Evolutionary conservation across 2,329 filamentous ascomycete species (phyloP).

Genomic region (Aspergillus candidus): DNA sequence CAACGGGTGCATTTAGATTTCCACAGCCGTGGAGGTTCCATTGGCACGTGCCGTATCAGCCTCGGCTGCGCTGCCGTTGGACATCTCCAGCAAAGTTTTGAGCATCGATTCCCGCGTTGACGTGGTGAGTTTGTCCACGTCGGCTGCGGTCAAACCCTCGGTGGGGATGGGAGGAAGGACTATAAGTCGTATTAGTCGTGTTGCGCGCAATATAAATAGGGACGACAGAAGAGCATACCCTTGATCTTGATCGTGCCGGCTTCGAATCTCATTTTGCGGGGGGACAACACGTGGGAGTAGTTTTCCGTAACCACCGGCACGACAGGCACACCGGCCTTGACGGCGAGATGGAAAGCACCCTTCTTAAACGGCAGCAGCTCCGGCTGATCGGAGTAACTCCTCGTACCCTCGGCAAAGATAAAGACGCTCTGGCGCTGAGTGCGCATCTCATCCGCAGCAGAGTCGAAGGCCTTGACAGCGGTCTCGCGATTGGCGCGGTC

Average conservation of each 20-base stretch:
- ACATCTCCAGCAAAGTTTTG: constrained; percentile 46
- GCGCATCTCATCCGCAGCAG: constrained; percentile 74
- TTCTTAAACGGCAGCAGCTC: constrained; percentile 95
- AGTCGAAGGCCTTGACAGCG: constrained; percentile 77
- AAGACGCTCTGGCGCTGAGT: constrained; percentile 56
- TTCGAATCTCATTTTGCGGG: constrained; percentile 60
- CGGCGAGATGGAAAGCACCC: constrained; percentile 91
- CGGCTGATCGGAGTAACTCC: constrained; percentile 79
- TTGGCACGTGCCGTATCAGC: constrained; percentile 16
- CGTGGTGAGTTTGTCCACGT: constrained; percentile 68
- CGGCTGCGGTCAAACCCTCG: constrained; percentile 61
- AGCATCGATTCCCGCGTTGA: constrained; percentile 71
- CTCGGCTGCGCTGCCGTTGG: constrained; percentile 19
- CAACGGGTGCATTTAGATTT: constrained; percentile 24
- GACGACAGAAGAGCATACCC: constrained; percentile 44
- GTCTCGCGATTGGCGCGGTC: constrained; percentile 79
- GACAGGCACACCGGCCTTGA: constrained; percentile 89
- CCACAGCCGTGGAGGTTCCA: constrained; percentile 28
- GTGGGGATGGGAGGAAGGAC: constrained; percentile 79
- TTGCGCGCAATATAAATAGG: background rate
- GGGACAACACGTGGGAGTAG: constrained; percentile 66
- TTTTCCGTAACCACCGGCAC: constrained; percentile 78
- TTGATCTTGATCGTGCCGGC: constrained; percentile 68
- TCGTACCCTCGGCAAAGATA: constrained; percentile 70
- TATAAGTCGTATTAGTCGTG: constrained; percentile 27